Evolutionary conservation across 257 asterid genomes (phyloP).

Genomic region (Galeopsis tetrahit): DNA sequence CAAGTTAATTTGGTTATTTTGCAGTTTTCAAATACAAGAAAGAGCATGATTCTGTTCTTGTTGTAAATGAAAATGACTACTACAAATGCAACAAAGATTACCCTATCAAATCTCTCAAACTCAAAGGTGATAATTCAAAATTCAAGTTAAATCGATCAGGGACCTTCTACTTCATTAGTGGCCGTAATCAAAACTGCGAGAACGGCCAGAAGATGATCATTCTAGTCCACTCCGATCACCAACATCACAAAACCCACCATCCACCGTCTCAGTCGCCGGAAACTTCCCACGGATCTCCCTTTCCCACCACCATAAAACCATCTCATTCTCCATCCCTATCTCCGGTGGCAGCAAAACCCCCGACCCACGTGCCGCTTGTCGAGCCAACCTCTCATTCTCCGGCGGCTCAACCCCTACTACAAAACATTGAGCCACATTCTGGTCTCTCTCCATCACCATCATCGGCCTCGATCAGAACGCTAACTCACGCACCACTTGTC

Average conservation of each 20-base stretch:
- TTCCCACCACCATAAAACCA: neutral
- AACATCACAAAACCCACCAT: neutral
- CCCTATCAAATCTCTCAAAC: slow-evolving; percentile 37
- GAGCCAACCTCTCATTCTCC: too few relatives aligned
- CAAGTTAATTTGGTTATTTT: neutral
- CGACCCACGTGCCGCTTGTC: too few relatives aligned
- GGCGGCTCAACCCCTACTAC: too few relatives aligned
- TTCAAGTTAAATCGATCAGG: slow-evolving; percentile 48
- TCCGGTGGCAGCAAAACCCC: too few relatives aligned
- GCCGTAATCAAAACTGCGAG: slow-evolving; percentile 55
- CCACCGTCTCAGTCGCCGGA: slow-evolving; percentile 16
- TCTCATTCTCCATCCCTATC: too few relatives aligned
- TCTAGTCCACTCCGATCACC: slow-evolving; percentile 33
- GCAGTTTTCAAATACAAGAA: slow-evolving; percentile 56
- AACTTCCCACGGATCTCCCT: neutral
- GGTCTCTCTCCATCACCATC: too few relatives aligned
- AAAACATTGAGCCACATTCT: too few relatives aligned
- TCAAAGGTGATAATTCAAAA: slow-evolving; percentile 39
- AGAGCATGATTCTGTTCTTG: slow-evolving; percentile 52
- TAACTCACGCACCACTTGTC: too few relatives aligned
- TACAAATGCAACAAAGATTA: slow-evolving; percentile 47
- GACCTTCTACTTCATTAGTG: slow-evolving; percentile 56
- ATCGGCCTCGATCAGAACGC: too few relatives aligned
- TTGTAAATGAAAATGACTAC: slow-evolving; percentile 48
- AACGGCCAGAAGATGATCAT: slow-evolving; percentile 48